phyloP scores from a whole-genome alignment of 768 basidiomycete genomes.

The Neoboletus subvelutipes region DNA sequence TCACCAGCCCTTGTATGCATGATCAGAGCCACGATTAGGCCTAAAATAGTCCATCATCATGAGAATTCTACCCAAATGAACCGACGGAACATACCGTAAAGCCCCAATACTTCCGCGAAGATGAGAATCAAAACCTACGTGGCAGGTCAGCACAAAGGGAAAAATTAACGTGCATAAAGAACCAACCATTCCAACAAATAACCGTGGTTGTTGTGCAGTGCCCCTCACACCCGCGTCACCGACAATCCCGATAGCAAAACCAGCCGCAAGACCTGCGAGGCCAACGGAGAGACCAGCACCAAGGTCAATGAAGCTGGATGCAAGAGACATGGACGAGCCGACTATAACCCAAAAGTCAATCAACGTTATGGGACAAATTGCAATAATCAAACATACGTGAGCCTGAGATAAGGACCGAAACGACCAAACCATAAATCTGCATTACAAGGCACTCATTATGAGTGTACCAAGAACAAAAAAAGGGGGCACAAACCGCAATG shows the following conservation, averaged over 20 bases:
- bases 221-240: constrained; percentile 98
- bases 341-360: constrained; percentile 44
- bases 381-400: constrained; percentile 57
- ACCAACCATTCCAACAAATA: constrained; percentile 91
- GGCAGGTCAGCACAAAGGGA: constrained; percentile 1
- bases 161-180: background rate
- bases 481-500: constrained; percentile 76
- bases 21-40: constrained; percentile 92
- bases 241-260: constrained; percentile 97
- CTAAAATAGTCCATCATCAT: constrained; percentile 29
- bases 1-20: constrained; percentile 75
- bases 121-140: constrained; percentile 93
- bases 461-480: background rate
- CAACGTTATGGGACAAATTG: background rate
- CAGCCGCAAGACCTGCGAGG: constrained; percentile 93
- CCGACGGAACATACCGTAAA: constrained; percentile 59
- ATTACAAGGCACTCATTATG: background rate
- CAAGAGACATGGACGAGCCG: constrained; percentile 76
- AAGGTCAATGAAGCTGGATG: constrained; percentile 90
- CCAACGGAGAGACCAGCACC: constrained; percentile 93
- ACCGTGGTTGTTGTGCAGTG: constrained; percentile 92
- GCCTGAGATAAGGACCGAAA: constrained; percentile 93
- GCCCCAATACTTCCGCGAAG: constrained; percentile 91
- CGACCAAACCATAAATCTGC: constrained; percentile 96
- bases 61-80: background rate